Evolutionary conservation across 2,329 filamentous ascomycete species (phyloP), one percentile per base, ranked within the genome.

Genomic region (Aspergillus melleus): DNA sequence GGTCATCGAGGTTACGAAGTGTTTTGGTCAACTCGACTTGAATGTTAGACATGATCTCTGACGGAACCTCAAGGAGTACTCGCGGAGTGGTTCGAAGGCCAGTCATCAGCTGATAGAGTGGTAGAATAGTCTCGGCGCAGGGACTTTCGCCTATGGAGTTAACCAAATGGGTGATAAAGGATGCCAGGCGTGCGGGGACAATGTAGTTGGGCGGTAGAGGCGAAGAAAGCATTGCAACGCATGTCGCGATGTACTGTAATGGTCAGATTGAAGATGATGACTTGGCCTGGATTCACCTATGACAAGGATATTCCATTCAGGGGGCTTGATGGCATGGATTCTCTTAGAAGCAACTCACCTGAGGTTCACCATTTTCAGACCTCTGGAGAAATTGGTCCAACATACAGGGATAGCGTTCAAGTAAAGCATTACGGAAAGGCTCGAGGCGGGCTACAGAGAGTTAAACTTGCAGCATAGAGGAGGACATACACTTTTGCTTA

Each of bases 1-100:
- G 73, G 52, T 78, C 72, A 49, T 76, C 72, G 24, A 77, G 61
- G 54, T 76, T 76, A 30, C 73, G 73, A n/a, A 77, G 56, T 4
- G 68, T 74, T 52, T 73, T 76, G 22, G 70, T 77, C 19, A 74
- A 71, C 61, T 74, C 73, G 2, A 64, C 46, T 60, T 79, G 77
- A 6, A 79, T 68, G 14, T 62, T 73, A 1, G 67, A 66, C 70
- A 79, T 74, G 11, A 71, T 61, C 22, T 75, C 72, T 6, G 63
- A 62, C 1, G 75, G 68, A 2, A 78, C 60, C 6, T 71, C 69
- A 54, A 70, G 58, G 1, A 77, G 49, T 0, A 73, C 57, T 5
- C 61, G 60, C 10, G 70, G 63, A 5, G 70, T 72, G 16, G 63
- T 61, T 49, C 69, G 64, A 1, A 77, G 58, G 2, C 71, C 70